A percentile compares a stretch with the other conserved stretches of the same genome.
phyloP scores from a whole-genome alignment of 2,329 filamentous ascomycete genomes.

The Alternaria sp. region DNA sequence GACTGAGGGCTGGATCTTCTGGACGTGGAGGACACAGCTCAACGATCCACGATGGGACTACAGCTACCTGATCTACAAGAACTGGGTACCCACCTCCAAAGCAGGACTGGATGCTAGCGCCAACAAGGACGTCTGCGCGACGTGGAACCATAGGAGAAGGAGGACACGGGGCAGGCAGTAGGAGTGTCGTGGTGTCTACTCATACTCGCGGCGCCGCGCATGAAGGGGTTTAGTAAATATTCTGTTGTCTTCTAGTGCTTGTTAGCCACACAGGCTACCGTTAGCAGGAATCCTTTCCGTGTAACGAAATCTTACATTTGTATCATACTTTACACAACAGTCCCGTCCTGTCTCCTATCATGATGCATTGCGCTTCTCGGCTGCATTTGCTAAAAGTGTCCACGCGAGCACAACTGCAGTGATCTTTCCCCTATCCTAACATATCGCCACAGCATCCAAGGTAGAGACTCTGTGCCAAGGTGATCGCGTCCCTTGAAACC shows the following conservation, averaged over 20 bases:
- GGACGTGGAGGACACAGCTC: conserved; percentile 64
- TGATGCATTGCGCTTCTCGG: background rate
- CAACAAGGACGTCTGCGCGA: conserved; percentile 1
- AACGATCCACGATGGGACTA: conserved; percentile 61
- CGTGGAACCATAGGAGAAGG: conserved; percentile 5
- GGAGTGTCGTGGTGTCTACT: background rate
- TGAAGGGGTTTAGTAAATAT: background rate
- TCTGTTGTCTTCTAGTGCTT: background rate
- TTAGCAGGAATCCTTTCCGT: background rate
- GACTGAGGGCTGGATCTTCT: conserved; percentile 64
- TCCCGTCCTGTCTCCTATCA: background rate
- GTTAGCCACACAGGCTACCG: background rate
- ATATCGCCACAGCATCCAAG: background rate
- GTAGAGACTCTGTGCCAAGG: background rate
- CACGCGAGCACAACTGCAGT: background rate
- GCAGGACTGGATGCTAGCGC: conserved; percentile 7
- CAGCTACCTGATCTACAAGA: conserved; percentile 23
- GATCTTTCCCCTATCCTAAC: background rate
- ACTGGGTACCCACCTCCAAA: conserved; percentile 9
- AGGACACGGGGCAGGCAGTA: background rate
- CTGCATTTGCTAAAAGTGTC: background rate
- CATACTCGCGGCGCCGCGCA: background rate
- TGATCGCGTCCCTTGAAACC: background rate
- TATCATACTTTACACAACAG: background rate
- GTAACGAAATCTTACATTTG: background rate